phyloP scores from a whole-genome alignment of 345 rosid genomes.

The Sisymbrium irio region DNA sequence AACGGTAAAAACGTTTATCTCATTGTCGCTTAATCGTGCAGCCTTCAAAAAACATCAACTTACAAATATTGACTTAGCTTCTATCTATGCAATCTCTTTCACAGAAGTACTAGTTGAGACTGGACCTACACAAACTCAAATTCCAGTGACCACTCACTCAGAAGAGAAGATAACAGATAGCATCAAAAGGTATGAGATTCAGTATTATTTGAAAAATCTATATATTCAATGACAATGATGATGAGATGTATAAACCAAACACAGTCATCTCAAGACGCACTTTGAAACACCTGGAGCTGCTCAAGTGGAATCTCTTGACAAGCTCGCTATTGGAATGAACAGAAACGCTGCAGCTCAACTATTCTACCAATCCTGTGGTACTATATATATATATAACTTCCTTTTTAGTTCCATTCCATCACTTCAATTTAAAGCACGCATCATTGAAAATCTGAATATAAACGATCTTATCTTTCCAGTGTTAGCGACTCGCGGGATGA shows the following conservation, averaged over 20 bases:
- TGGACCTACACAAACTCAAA: conserved; percentile 70
- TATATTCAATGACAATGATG: not conserved
- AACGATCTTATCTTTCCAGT: conserved; percentile 40
- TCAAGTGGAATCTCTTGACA: conserved; percentile 58
- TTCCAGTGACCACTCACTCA: conserved; percentile 37
- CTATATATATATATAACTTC: not conserved
- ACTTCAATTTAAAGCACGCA: not conserved
- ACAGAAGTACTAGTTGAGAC: conserved; percentile 75
- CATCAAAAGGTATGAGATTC: conserved; percentile 53
- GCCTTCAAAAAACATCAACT: not conserved
- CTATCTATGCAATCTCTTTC: not conserved
- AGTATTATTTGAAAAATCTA: not conserved
- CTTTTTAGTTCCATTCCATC: conserved; percentile 1
- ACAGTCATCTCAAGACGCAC: conserved; percentile 75
- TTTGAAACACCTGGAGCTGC: conserved; percentile 83
- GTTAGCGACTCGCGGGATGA: conserved; percentile 54
- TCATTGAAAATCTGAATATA: not conserved
- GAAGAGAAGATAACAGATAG: conserved; percentile 64
- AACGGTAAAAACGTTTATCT: conserved; percentile 42
- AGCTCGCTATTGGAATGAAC: conserved; percentile 65
- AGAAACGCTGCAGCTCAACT: conserved; percentile 74
- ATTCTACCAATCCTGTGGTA: conserved; percentile 88
- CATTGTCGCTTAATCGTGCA: not conserved
- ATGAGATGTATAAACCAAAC: conserved; percentile 1
- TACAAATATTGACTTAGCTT: conserved; percentile 8